Base-by-base conservation (phyloP, 352 stramenopile genomes). In the Globisporangium nagaii region DNA sequence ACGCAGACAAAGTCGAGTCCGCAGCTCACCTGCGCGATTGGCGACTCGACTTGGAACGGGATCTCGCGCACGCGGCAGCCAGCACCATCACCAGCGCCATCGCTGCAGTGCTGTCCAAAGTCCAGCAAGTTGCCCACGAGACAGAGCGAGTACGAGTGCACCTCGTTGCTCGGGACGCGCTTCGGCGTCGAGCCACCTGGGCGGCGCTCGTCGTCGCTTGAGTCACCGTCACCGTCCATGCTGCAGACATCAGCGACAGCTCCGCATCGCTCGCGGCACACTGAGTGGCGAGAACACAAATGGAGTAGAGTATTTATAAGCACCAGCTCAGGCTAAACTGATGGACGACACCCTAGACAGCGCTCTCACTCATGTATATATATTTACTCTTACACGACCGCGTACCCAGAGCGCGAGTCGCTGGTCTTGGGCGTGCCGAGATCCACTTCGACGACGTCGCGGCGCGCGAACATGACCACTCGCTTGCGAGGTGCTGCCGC, bases 1-100 rank as follows among this genome's bases (percentile, higher is more conserved):
- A 86, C 22, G 43, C 65, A 79, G 35, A 72, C 50, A 75, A 75
- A 90, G 22, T 80, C 67, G 5, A 66, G 54, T 2, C 76, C 76
- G 39, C 70, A 81, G 43, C 62, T 72, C 28, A 78, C 61, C 10
- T 84, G 67, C 9, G 58, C 27, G 39, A 90, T 71, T 11, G 62
- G 56, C 22, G 68, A 65, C 19, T 84, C 72, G 12, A 86, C 41
- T 39, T 78, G 54, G 37, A 73, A 24, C 5, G 63, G 48, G 20
- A 88, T 62, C 62, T 86, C 70, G 17, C 69, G 60, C 9, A 84
- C 43, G 30, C 19, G 47, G 11, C 9, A 53, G 41, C 20, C 35
- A 4, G 44, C 35, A 0, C 24, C 5, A 22, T 43, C 32, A 13
- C 19, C 35, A 19, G 13, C 15, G 42, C n/a, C n/a, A n/a, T n/a